phyloP scores from a whole-genome alignment of 1,139 yeast genomes.

The Suhomyces kunorum region DNA sequence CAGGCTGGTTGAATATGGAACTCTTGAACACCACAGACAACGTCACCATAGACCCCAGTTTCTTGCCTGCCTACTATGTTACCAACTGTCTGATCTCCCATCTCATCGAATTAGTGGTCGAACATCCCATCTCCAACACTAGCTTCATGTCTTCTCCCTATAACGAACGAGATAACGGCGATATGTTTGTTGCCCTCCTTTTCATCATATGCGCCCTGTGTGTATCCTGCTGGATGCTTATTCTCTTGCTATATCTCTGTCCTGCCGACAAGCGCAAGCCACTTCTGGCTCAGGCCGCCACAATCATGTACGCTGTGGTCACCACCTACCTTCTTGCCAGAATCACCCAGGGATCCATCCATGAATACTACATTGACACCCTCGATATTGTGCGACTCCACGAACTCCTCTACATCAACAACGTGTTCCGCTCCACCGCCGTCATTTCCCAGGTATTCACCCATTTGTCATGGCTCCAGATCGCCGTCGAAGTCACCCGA shows the following conservation, averaged over 20 bases:
- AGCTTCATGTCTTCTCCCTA: constrained; percentile 21
- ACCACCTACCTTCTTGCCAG: constrained; percentile 43
- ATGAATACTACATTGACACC: constrained; percentile 39
- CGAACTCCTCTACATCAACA: constrained; percentile 28
- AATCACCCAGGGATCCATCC: constrained; percentile 35
- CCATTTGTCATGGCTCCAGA: constrained; percentile 44
- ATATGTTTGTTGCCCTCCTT: constrained; percentile 46
- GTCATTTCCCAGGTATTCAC: constrained; percentile 37
- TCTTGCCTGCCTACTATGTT: constrained; percentile 44
- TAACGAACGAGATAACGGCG: constrained; percentile 39
- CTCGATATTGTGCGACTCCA: constrained; percentile 41
- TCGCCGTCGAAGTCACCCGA: constrained; percentile 30
- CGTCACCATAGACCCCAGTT: constrained; percentile 16
- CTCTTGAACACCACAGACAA: constrained; percentile 23
- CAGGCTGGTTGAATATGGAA: constrained; percentile 29
- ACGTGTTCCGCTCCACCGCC: constrained; percentile 31
- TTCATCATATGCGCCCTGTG: constrained; percentile 46
- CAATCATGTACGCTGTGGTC: constrained; percentile 45
- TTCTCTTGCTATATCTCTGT: constrained; percentile 46
- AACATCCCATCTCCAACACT: constrained; percentile 6
- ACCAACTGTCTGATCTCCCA: constrained; percentile 41
- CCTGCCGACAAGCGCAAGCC: constrained; percentile 51
- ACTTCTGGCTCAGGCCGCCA: constrained; percentile 44
- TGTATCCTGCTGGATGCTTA: constrained; percentile 55
- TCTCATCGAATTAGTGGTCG: constrained; percentile 17